Evolutionary conservation across 306 rosid genomes (phyloP), one percentile per base, ranked within the genome.

Genomic region (Quercus agrifolia): DNA sequence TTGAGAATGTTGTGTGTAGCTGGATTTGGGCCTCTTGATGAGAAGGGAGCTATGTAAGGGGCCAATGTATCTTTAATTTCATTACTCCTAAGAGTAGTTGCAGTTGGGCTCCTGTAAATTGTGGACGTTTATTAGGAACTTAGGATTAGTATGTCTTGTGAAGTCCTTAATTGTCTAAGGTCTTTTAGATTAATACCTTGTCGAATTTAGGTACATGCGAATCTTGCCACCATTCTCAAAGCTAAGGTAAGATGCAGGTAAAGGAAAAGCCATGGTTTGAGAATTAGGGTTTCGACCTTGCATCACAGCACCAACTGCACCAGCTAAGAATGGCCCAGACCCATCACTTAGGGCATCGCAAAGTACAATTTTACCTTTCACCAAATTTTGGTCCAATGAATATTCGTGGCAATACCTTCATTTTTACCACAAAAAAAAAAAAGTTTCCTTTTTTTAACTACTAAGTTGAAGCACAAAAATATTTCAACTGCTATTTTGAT

Each of bases 21-120:
- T 15, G 8, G 33, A 58, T 51, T 81, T 44, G 89, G 87, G 71
- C 89, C 89, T 55, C 86, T 83, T 52, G 86, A 72, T 1, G 90
- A 87, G 69, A 83, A 87, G 21, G 63, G 59, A 19, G 73, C 80
- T 27, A 87, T 74, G n/a, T 6, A 3, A 30, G 87, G 87, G 38
- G 89, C 89, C 19, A 46, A 30, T 58, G 55, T 54, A 57, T 83
- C 56, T 20, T 41, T 71, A 21, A 1, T 30, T 57, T 66, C 70
- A n/a, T 25, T 14, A 38, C 85, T 83, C 74, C 75, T 83, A 25
- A 25, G 70, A 75, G 84, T 78, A 58, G 89, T 77, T 10, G 81
- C 87, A 9, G 79, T 83, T 78, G 86, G 80, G 28, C 12, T 19
- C 38, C 81, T 78, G 30, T 13, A 67, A 49, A 25, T 54, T 64